Base-by-base conservation (phyloP, 768 basidiomycete genomes). In the Lactarius quietus region DNA sequence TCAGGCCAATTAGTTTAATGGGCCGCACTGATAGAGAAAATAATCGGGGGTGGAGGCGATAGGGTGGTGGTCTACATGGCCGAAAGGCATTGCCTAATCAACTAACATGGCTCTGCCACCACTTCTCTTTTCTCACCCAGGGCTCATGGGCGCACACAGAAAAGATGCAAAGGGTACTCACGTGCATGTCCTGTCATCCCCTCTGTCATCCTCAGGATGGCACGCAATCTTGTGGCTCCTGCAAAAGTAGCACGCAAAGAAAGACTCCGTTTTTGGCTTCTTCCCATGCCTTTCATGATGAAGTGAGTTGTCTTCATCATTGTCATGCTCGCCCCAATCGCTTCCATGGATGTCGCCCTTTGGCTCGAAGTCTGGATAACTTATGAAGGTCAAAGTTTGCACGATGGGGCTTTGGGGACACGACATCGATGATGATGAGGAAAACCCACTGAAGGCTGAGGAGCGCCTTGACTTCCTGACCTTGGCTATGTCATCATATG, bases 181-280 rank as follows among this genome's bases (percentile, higher is more conserved):
- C 76, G 72, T 74, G 76, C 76, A 77, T 6, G 75, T 76, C 35
- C 72, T 71, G 66, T 77, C 75, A 59, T 63, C 70, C 28, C 67
- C 68, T 15, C 66, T 72, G 31, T 73, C 72, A 18, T 70, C 65
- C 61, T 73, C 75, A 20, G 73, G 76, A 31, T 74, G 73, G 66
- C 78, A 78, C 26, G 76, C 77, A 54, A 78, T 78, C 74, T 78
- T 78, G 64, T 77, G 76, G 43, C 76, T 75, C 26, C 78, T 65
- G 61, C 78, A 78, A 71, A 78, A 78, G 64, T 71, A 75, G 67
- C 77, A 78, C 12, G 77, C 77, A n/a, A 78, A 73, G 36, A 75
- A 76, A 23, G 74, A 69, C 31, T 77, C 76, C 70, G 76, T 76
- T 72, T 75, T 75, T 18, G 74, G 72, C 43, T 69, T 69, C n/a